These are phyloP conservation scores for Populus hybrid DNA, from an alignment of 441 rosid species.

Conservation along the genomic window DNA sequence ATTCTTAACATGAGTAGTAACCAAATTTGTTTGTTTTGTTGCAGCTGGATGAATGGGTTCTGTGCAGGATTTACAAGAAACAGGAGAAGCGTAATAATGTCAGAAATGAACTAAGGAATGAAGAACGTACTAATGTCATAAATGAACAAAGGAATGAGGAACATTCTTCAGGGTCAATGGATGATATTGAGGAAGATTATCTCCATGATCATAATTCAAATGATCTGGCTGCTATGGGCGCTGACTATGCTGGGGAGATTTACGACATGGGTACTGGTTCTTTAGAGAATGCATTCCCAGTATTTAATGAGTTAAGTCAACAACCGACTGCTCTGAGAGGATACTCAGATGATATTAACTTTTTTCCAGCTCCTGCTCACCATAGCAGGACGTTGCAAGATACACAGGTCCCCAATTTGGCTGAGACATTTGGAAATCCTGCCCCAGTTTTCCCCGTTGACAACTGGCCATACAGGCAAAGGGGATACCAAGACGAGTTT, in stretches of 20 bases:
- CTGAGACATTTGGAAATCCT: neutral
- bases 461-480: neutral
- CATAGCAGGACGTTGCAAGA: neutral
- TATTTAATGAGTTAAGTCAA: neutral
- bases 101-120: neutral
- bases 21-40: neutral
- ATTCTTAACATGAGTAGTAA: neutral
- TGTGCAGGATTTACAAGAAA: slow-evolving; percentile 31
- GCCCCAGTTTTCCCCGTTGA: neutral
- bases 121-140: too few species aligned
- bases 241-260: neutral
- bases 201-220: neutral
- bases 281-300: neutral
- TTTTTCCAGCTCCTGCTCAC: neutral
- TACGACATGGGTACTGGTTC: neutral
- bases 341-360: neutral
- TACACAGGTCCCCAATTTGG: neutral
- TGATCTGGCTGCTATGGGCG: neutral
- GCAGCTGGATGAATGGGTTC: slow-evolving; percentile 37
- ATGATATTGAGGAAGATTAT: neutral
- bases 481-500: neutral
- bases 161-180: neutral
- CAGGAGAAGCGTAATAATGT: neutral
- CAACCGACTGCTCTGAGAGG: neutral
- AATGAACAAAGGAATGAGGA: neutral